These are phyloP conservation scores for Tubosaeta sp. DNA, from an alignment of 768 basidiomycete species.

Conservation along the genomic window DNA sequence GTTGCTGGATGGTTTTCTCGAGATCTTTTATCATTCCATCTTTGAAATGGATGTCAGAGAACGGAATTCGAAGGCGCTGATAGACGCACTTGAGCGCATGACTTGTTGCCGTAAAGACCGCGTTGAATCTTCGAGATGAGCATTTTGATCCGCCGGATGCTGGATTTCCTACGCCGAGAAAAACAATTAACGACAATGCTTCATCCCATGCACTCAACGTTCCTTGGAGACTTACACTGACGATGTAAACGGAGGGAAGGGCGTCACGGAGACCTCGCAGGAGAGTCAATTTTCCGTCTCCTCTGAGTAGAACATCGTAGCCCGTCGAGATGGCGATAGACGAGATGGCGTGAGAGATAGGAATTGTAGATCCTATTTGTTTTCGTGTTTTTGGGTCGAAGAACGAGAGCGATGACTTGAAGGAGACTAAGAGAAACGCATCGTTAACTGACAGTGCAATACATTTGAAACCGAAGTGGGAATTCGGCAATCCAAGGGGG, in stretches of 20 bases:
- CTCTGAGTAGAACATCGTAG: constrained; percentile 1
- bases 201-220: background rate
- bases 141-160: background rate
- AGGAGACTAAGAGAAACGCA: background rate
- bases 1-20: background rate
- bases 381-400: constrained; percentile 3
- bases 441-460: background rate
- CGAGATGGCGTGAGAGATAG: background rate
- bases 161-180: background rate
- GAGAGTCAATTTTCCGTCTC: constrained; percentile 1
- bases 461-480: background rate
- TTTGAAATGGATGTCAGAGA: background rate
- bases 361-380: background rate
- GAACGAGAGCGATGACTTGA: background rate
- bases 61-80: too few relatives aligned
- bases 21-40: background rate
- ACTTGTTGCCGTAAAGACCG: background rate
- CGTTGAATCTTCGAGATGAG: background rate
- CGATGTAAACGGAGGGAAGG: constrained; percentile 1
- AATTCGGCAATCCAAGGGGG: background rate
- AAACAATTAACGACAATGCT: too few relatives aligned
- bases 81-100: background rate
- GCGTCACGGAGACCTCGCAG: background rate
- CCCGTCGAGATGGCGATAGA: constrained; percentile 2
- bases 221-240: constrained; percentile 1